Conservation (phyloP, 202 grass and related monocot genomes). For the Bolboschoenoplectus hybrid region DNA sequence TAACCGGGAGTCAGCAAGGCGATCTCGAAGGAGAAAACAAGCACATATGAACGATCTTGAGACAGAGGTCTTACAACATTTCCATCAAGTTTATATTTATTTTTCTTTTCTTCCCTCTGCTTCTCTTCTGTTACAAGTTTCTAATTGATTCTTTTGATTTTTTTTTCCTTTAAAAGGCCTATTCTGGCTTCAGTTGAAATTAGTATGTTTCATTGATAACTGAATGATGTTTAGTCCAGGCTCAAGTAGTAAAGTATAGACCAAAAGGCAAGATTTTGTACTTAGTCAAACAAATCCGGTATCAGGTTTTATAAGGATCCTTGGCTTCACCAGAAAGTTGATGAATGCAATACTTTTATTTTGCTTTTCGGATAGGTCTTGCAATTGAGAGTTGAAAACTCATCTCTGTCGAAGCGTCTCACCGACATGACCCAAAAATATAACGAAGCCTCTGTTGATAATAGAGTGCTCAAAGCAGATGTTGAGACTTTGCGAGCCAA, state of each 20-base stretch:
- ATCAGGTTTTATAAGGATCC: neutral
- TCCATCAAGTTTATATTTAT: slow-evolving; percentile 24
- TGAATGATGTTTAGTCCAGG: too few species aligned
- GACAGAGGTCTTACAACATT: slow-evolving; percentile 58
- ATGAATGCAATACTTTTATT: slow-evolving; percentile 40
- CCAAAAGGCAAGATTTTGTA: neutral
- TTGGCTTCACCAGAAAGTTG: neutral
- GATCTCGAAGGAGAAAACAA: slow-evolving; percentile 91
- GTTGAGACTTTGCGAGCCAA: slow-evolving; percentile 72
- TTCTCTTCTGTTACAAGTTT: neutral
- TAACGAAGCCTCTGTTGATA: slow-evolving; percentile 61
- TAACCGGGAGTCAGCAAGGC: slow-evolving; percentile 90
- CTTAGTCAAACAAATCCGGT: neutral
- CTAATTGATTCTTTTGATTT: neutral
- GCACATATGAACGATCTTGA: slow-evolving; percentile 69
- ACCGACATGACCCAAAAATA: slow-evolving; percentile 75
- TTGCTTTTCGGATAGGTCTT: slow-evolving; percentile 53
- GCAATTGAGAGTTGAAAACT: slow-evolving; percentile 72
- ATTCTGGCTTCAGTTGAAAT: too few species aligned
- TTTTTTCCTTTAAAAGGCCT: neutral
- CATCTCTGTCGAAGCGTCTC: slow-evolving; percentile 66
- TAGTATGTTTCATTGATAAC: too few species aligned
- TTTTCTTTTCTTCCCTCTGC: neutral
- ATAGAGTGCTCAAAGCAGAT: slow-evolving; percentile 67
- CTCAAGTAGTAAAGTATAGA: neutral